Conservation (phyloP, 345 rosid genomes). For the Populus davidiana region DNA sequence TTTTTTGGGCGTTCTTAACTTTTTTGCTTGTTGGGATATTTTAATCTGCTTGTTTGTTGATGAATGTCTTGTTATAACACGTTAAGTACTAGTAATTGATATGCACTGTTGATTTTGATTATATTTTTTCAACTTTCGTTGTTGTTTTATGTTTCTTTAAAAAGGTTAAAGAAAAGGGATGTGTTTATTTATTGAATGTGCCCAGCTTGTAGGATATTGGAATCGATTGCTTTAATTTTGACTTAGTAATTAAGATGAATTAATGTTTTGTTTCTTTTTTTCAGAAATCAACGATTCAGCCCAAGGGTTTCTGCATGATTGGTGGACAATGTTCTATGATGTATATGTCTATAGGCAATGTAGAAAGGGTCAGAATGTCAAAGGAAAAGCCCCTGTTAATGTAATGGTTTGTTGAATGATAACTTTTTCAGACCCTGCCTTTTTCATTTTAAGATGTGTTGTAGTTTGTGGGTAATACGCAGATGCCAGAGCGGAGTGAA, state of each 20-base stretch:
- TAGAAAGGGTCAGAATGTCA: background rate
- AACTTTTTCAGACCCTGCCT: background rate
- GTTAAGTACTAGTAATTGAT: too few species aligned
- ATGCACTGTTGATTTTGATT: too few species aligned
- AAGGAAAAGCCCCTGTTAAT: constrained; percentile 13
- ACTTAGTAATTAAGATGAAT: background rate
- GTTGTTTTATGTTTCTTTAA: too few species aligned
- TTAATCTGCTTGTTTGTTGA: too few species aligned
- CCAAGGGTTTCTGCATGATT: constrained; percentile 34
- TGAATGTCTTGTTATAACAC: too few species aligned
- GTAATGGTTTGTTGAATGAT: constrained; percentile 13
- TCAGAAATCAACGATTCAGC: constrained; percentile 24
- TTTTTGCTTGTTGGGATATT: background rate
- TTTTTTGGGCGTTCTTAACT: background rate
- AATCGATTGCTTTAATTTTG: too few species aligned
- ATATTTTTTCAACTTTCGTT: too few species aligned
- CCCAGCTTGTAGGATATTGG: too few species aligned
- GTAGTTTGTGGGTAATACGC: too few species aligned
- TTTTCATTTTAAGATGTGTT: background rate
- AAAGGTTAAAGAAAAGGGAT: too few species aligned
- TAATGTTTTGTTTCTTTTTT: constrained; percentile 1
- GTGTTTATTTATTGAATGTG: too few species aligned
- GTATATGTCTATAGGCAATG: constrained; percentile 12
- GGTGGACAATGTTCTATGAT: constrained; percentile 37
- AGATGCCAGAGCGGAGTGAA: too few species aligned